Evolutionary conservation across 768 basidiomycete species (phyloP), one percentile per base, ranked within the genome.

Genomic region (Lyophyllum semitale): DNA sequence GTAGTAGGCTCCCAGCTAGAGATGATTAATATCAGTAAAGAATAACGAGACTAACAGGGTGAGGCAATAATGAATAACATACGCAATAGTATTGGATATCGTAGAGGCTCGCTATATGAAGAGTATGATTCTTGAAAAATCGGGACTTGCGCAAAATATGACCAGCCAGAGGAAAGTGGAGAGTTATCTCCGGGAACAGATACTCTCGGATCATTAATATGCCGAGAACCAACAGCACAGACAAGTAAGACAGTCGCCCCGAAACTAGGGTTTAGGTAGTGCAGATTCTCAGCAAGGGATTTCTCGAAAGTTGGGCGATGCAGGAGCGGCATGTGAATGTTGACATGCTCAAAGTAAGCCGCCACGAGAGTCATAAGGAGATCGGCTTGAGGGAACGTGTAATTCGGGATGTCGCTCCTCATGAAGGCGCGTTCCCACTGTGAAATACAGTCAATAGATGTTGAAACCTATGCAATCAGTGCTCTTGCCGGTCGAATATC

Each of bases 51-150:
- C n/a, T n/a, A n/a, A n/a, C n/a, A n/a, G n/a, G n/a, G n/a, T 29
- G 38, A 29, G 13, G 7, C 18, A 23, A n/a, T 48, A 22, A 12
- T 29, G 42, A 30, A 25, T 64, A 22, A 73, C 80, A 72, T 59
- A 78, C 80, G 33, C 73, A 73, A 63, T 85, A 84, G 27, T 78
- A 76, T 65, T 94, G 93, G 42, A 95, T 68, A 57, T 93, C 92
- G 66, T 84, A 86, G 55, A 94, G 65, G 7, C 77, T 71, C 1
- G 90, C 87, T 8, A 86, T 82, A 0, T 75, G 70, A 17, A 91
- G 71, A 17, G 90, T 69, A 0, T 79, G 80, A 62, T 81, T 82
- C 49, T 83, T 80, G 33, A 85, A 78, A n/a, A 63, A 82, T 77
- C 54, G 88, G 82, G 5, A 87, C 83, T 61, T 88, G 85, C n/a